Base-by-base conservation (phyloP, 2,329 filamentous ascomycete species). In the Clonostachys sp. region DNA sequence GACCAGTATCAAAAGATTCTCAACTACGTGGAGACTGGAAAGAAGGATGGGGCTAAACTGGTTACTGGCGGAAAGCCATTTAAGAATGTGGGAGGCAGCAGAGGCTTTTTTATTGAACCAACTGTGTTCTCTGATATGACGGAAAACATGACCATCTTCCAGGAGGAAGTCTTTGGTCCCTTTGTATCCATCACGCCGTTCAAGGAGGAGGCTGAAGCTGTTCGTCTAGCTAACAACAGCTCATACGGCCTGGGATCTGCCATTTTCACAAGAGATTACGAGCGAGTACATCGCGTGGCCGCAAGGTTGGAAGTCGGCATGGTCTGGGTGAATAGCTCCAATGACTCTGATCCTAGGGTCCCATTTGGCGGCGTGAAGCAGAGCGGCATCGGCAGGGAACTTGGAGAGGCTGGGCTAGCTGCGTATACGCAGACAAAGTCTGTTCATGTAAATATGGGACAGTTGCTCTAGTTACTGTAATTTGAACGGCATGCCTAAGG, bases 1-100 rank as follows among this genome's bases (percentile, higher is more conserved):
- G 61, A 70, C 20, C 84, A 87, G 57, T 82, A 80, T 55, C 81
- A 86, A 42, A 70, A 78, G 14, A 74, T 89, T 4, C 70, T 87
- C 14, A 73, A 72, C 2, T 88, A 84, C 62, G 80, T 88, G 46
- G 74, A 86, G 30, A 20, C 38, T 6, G 49, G 49, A 12, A 51
- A 45, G 44, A 20, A 18, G 12, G 44, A 44, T 24, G 87, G 87
- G n/a, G 84, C 85, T 1, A 86, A 73, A 6, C 71, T 91, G 1
- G 70, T 78, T 17, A 65, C 75, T 3, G 87, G 87, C 13, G 87
- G 86, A 12, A 83, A 82, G 13, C 45, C 39, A 5, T 20, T 38
- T 56, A 62, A 64, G 51, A 62, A 65, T 0, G 71, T 34, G 74
- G 48, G 62, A 61, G 5, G 69, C 75, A 34, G 72, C 70, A 45